Conservation (phyloP, 2,329 filamentous ascomycete genomes). For the Verruconis gallopava region DNA sequence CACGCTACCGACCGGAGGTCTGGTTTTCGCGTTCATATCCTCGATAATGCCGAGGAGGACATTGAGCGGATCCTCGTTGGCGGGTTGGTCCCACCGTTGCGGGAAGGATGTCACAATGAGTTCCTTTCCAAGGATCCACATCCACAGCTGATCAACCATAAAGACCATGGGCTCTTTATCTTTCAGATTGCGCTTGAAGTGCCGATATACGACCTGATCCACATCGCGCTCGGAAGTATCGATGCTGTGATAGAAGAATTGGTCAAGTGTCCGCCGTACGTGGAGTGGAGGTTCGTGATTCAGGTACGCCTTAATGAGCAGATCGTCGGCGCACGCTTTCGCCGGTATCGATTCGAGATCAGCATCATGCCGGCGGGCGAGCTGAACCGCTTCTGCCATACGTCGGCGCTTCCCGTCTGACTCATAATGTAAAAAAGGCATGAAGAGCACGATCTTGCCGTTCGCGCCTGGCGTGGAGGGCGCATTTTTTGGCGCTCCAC, state of each 20-base stretch:
- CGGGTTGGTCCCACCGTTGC: conserved; percentile 42
- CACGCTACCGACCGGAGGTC: conserved; percentile 45
- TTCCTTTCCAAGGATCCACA: conserved; percentile 41
- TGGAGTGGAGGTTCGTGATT: conserved; percentile 38
- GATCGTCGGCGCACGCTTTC: conserved; percentile 24
- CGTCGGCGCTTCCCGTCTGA: conserved; percentile 40
- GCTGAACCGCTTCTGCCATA: conserved; percentile 43
- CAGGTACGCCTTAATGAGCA: conserved; percentile 37
- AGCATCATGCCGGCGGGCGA: conserved; percentile 14
- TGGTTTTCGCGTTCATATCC: conserved; percentile 51
- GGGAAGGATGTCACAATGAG: conserved; percentile 48
- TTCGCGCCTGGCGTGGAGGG: conserved; percentile 15
- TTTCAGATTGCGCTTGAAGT: conserved; percentile 26
- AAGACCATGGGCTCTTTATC: conserved; percentile 44
- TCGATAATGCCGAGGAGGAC: conserved; percentile 51
- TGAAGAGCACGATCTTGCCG: conserved; percentile 35
- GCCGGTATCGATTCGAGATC: conserved; percentile 13
- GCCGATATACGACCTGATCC: conserved; percentile 53
- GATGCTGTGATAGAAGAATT: conserved; percentile 53
- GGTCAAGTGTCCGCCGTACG: conserved; percentile 49
- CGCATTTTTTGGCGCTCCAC: neutral
- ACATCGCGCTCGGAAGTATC: conserved; percentile 46
- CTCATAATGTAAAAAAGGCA: conserved; percentile 55
- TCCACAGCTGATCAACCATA: conserved; percentile 59
- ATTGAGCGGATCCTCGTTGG: conserved; percentile 40